phyloP scores from a whole-genome alignment of 2,329 filamentous ascomycete genomes.

The Colletotrichum shisoi region DNA sequence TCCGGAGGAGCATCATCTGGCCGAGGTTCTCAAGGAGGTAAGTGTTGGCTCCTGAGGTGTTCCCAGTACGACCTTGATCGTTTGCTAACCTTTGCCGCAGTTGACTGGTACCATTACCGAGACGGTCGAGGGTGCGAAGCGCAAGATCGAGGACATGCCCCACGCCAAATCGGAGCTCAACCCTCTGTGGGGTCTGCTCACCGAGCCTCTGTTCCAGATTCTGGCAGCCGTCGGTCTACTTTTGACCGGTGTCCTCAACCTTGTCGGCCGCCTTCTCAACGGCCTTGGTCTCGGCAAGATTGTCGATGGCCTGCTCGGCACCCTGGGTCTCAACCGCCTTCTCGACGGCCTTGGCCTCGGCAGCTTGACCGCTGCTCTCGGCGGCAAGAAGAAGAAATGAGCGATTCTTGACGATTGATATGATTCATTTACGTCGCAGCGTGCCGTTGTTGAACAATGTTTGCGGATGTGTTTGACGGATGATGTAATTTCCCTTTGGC shows the following conservation, averaged over 20 bases:
- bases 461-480: background rate
- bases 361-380: conserved; percentile 53
- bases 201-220: conserved; percentile 91
- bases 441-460: background rate
- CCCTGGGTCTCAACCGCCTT: conserved; percentile 77
- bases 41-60: conserved; percentile 37
- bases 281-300: conserved; percentile 84
- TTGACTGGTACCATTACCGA: conserved; percentile 81
- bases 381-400: conserved; percentile 49
- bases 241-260: conserved; percentile 80
- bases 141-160: conserved; percentile 88
- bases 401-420: conserved; percentile 9
- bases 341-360: conserved; percentile 76
- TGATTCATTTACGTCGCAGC: background rate
- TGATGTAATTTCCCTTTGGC: conserved; percentile 2
- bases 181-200: conserved; percentile 83
- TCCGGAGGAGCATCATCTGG: conserved; percentile 83
- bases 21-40: conserved; percentile 81
- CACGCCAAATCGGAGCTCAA: conserved; percentile 95
- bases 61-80: accelerated
- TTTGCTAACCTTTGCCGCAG: conserved; percentile 45
- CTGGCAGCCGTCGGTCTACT: conserved; percentile 86
- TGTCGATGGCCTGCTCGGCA: conserved; percentile 79
- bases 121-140: conserved; percentile 87
- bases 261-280: conserved; percentile 81